These are phyloP conservation scores for Rubia balearica DNA, from an alignment of 305 asterid genomes.

Conservation along the genomic window DNA sequence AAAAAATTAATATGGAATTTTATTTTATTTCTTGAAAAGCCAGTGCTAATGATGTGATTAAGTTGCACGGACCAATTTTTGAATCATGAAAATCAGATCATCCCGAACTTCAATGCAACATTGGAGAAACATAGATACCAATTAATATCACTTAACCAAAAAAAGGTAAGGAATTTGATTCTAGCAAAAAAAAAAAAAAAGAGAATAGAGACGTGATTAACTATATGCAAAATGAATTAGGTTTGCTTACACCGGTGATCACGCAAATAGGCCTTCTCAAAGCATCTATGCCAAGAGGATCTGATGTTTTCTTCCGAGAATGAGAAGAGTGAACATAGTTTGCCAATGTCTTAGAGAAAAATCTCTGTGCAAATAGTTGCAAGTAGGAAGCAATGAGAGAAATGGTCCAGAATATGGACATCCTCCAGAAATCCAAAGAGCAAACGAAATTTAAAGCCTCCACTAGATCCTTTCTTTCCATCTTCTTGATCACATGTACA, in stretches of 20 bases:
- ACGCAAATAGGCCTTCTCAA: slow-evolving; percentile 53
- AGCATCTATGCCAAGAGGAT: slow-evolving; percentile 12
- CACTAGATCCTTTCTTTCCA: slow-evolving; percentile 27
- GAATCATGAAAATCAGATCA: background rate
- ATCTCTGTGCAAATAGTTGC: slow-evolving; percentile 29
- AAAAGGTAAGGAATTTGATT: background rate
- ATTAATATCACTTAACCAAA: background rate
- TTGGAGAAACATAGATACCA: background rate
- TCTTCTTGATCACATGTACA: slow-evolving; percentile 16
- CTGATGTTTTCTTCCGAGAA: slow-evolving; percentile 1
- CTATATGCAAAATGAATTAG: background rate
- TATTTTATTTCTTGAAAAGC: background rate
- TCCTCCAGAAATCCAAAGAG: slow-evolving; percentile 57
- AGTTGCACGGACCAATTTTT: background rate
- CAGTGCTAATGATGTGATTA: background rate
- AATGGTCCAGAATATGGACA: slow-evolving; percentile 58
- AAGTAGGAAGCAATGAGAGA: slow-evolving; percentile 47
- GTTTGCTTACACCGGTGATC: slow-evolving; percentile 63
- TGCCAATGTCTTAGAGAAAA: slow-evolving; percentile 24
- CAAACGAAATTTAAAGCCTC: slow-evolving; percentile 36
- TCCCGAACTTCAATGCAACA: background rate
- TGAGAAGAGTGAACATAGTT: slow-evolving; percentile 24
- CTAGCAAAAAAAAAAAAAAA: background rate
- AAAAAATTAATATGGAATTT: background rate
- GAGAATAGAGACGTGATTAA: background rate